These are phyloP conservation scores for Camelina sativa DNA, from an alignment of 345 rosid species.

Conservation along the genomic window DNA sequence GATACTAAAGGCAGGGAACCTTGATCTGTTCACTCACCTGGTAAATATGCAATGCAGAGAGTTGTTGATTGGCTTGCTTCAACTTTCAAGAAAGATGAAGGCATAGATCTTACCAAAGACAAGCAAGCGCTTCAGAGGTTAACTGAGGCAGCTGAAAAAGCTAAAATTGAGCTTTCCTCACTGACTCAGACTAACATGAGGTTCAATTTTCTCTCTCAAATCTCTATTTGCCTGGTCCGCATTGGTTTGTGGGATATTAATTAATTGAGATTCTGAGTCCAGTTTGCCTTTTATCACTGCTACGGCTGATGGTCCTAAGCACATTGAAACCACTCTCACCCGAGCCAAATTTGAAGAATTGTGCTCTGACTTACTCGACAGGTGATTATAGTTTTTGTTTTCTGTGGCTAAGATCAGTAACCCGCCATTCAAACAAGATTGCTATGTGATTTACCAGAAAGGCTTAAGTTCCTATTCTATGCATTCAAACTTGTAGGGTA, in stretches of 20 bases:
- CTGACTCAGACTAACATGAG: conserved; percentile 90
- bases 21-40: neutral
- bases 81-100: conserved; percentile 82
- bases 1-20: neutral
- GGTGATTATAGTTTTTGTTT: conserved; percentile 47
- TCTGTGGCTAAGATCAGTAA: neutral
- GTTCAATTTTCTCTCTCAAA: conserved; percentile 25
- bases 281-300: conserved; percentile 99
- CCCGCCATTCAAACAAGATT: neutral
- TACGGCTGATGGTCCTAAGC: conserved; percentile 97
- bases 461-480: neutral
- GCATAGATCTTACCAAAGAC: conserved; percentile 91
- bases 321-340: conserved; percentile 89
- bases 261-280: conserved; percentile 10
- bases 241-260: neutral
- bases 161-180: conserved; percentile 95
- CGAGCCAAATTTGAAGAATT: conserved; percentile 91
- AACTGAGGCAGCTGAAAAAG: conserved; percentile 94
- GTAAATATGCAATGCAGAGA: conserved; percentile 57
- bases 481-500: conserved; percentile 51
- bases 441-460: neutral
- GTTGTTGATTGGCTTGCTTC: conserved; percentile 93
- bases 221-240: neutral
- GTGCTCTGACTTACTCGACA: conserved; percentile 87
- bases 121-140: conserved; percentile 96